Evolutionary conservation across 2,329 filamentous ascomycete genomes (phyloP).

Genomic region (Didymosphaeria variabile): DNA sequence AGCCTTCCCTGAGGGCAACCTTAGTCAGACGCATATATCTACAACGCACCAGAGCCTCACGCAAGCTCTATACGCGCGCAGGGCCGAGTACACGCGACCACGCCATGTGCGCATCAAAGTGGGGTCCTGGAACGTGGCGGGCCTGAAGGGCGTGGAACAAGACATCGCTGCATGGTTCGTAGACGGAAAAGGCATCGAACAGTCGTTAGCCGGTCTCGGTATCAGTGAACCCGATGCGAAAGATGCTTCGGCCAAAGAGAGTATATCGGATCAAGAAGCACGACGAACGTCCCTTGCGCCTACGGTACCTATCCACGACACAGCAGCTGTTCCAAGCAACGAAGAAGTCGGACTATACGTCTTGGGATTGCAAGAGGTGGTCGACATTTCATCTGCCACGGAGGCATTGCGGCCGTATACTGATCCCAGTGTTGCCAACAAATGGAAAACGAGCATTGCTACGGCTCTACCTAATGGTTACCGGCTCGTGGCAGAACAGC

Average conservation of each 20-base stretch:
- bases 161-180: conserved; percentile 92
- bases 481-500: conserved; percentile 77
- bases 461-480: conserved; percentile 81
- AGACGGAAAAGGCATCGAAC: conserved; percentile 74
- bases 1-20: conserved; percentile 53
- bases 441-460: conserved; percentile 82
- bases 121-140: conserved; percentile 94
- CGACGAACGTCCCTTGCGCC: conserved; percentile 53
- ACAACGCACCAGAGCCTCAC: conserved; percentile 59
- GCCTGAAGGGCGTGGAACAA: conserved; percentile 82
- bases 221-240: conserved; percentile 37
- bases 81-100: conserved; percentile 79
- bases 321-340: conserved; percentile 61
- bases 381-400: conserved; percentile 81
- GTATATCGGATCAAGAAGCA: conserved; percentile 58
- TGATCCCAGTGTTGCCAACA: conserved; percentile 74
- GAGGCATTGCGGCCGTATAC: conserved; percentile 81
- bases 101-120: conserved; percentile 85
- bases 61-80: conserved; percentile 73
- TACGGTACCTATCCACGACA: conserved; percentile 57
- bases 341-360: conserved; percentile 88
- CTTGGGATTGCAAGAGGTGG: conserved; percentile 89
- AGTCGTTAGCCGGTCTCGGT: conserved; percentile 66
- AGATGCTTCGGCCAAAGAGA: conserved; percentile 52
- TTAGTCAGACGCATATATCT: conserved; percentile 34